Conservation (phyloP, 1,284 basidiomycete genomes). For the Calocybe gambosa region DNA sequence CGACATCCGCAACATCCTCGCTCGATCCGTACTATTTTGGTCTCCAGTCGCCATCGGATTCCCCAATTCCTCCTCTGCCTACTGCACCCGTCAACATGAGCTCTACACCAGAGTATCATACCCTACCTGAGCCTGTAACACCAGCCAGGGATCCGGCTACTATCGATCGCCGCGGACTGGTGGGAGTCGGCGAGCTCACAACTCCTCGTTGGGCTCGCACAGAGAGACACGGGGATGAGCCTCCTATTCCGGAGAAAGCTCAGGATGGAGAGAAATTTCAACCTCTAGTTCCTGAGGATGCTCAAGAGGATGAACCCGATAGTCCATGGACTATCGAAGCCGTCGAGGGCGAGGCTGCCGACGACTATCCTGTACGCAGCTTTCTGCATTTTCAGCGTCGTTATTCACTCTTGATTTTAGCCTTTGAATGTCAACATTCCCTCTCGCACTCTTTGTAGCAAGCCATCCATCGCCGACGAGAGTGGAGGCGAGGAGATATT, state of each 20-base stretch:
- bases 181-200: constrained; percentile 94
- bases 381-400: constrained; percentile 7
- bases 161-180: constrained; percentile 83
- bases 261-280: constrained; percentile 37
- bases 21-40: constrained; percentile 83
- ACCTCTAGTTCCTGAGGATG: constrained; percentile 34
- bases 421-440: constrained; percentile 35
- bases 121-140: constrained; percentile 50
- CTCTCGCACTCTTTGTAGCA: constrained; percentile 44
- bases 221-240: constrained; percentile 32
- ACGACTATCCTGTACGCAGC: constrained; percentile 53
- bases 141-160: constrained; percentile 74
- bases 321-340: constrained; percentile 87
- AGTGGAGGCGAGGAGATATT: constrained; percentile 80
- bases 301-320: constrained; percentile 47
- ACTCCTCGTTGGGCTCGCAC: constrained; percentile 85
- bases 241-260: constrained; percentile 10
- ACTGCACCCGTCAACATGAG: constrained; percentile 27
- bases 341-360: constrained; percentile 69
- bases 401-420: constrained; percentile 21
- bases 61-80: constrained; percentile 49
- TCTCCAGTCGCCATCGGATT: constrained; percentile 55
- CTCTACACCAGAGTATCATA: constrained; percentile 34
- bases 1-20: constrained; percentile 61
- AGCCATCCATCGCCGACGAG: constrained; percentile 66